These are phyloP conservation scores for Fraxinus xanthoxyloides DNA, from an alignment of 305 asterid genomes.

Conservation along the genomic window DNA sequence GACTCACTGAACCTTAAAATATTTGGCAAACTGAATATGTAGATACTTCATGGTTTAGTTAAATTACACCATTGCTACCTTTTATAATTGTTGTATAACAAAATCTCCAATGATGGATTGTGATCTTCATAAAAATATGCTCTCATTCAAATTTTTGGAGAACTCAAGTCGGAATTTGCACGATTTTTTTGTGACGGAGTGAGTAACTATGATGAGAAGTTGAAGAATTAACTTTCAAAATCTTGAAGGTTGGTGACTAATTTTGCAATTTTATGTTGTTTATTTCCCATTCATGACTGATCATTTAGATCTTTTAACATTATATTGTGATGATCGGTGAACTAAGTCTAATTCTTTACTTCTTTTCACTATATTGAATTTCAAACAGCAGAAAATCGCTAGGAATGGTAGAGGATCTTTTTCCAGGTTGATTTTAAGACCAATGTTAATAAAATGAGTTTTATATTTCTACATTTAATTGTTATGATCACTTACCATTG, in stretches of 20 bases:
- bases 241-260: neutral
- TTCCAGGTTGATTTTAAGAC: no score
- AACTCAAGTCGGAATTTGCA: neutral
- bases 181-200: neutral
- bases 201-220: neutral
- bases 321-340: neutral
- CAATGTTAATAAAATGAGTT: no score
- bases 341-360: neutral
- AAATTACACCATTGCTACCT: neutral
- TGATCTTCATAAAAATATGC: neutral
- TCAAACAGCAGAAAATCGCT: neutral
- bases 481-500: neutral
- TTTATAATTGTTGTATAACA: neutral
- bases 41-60: neutral
- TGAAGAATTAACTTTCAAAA: no score
- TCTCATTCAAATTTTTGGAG: neutral
- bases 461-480: neutral
- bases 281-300: neutral
- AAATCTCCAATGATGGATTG: neutral
- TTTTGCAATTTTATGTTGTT: no score
- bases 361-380: neutral
- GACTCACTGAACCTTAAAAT: neutral
- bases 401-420: neutral
- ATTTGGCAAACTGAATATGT: neutral
- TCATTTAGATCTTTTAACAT: neutral